Evolutionary conservation across 352 stramenopile genomes (phyloP).

Genomic region (Phytophthora chlamydospora): DNA sequence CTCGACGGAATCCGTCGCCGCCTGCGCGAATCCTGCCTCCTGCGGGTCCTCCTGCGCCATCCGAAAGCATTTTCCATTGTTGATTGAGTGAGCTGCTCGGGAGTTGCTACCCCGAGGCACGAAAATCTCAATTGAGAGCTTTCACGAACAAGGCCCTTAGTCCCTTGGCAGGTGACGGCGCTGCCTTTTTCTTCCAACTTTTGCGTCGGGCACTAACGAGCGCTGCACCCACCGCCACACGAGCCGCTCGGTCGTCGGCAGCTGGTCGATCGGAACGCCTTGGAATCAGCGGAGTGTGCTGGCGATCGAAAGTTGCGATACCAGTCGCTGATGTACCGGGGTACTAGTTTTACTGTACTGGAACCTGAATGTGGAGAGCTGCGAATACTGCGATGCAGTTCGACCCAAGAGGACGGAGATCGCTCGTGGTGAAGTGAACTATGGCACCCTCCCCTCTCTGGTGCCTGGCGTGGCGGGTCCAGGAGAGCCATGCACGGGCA

Average conservation of each 20-base stretch:
- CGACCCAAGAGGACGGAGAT: background rate
- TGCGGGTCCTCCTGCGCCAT: conserved; percentile 12
- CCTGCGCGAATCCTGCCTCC: conserved; percentile 11
- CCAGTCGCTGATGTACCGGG: no score
- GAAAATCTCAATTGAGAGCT: conserved; percentile 24
- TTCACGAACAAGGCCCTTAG: conserved; percentile 15
- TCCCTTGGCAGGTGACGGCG: conserved; percentile 22
- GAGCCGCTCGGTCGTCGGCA: conserved; percentile 8
- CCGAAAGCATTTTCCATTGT: conserved; percentile 12
- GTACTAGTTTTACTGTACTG: background rate
- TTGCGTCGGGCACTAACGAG: conserved; percentile 23
- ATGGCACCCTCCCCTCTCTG: background rate
- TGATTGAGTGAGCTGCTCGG: background rate
- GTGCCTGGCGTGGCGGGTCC: conserved; percentile 18
- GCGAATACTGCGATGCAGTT: background rate
- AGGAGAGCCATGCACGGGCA: conserved; percentile 8
- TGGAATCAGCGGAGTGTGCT: conserved; percentile 17
- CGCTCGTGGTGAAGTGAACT: background rate
- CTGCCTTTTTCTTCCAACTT: conserved; percentile 40
- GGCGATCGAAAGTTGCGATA: background rate
- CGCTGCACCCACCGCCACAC: conserved; percentile 25
- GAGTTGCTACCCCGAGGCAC: background rate
- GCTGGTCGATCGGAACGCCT: conserved; percentile 23
- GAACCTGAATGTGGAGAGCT: background rate
- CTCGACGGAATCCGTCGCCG: background rate